Evolutionary conservation across 1,284 basidiomycete species (phyloP).

Genomic region (Apiotrichum gracile): DNA sequence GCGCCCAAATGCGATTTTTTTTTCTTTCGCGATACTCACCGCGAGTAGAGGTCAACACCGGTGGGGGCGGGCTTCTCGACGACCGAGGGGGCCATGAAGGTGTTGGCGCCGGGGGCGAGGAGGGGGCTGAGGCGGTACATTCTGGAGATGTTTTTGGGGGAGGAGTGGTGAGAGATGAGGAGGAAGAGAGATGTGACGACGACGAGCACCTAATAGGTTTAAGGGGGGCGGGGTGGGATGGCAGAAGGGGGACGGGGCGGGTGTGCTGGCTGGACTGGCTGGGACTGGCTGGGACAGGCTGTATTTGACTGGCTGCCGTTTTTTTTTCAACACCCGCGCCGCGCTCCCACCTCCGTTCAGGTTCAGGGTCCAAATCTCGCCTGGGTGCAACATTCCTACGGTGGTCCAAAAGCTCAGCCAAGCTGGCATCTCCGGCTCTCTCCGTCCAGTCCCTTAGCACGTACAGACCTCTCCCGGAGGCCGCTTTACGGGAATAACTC

Average conservation of each 20-base stretch:
- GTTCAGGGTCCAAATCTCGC: too few species aligned
- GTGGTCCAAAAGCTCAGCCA: too few species aligned
- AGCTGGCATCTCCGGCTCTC: background rate
- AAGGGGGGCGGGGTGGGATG: too few species aligned
- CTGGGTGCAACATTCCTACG: too few species aligned
- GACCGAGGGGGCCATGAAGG: slow-evolving; percentile 47
- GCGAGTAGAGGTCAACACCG: slow-evolving; percentile 50
- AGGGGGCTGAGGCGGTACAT: slow-evolving; percentile 16
- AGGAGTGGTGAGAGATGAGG: background rate
- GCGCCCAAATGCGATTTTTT: too few species aligned
- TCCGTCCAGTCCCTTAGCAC: background rate
- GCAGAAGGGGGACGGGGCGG: background rate
- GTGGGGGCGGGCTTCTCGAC: slow-evolving; percentile 44
- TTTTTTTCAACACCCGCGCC: too few species aligned
- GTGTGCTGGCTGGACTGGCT: too few species aligned
- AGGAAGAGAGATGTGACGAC: background rate
- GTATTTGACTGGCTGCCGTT: too few species aligned
- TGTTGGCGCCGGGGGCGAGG: slow-evolving; percentile 19
- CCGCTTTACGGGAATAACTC: slow-evolving; percentile 2
- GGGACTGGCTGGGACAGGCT: too few species aligned
- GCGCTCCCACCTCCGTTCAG: too few species aligned
- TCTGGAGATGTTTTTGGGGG: slow-evolving; percentile 1
- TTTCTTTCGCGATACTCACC: slow-evolving; percentile 26
- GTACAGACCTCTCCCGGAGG: too few species aligned
- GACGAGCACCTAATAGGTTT: background rate